Percentiles rank a stretch among this genome's conserved stretches.
These are phyloP conservation scores for Diutina scorzettiae DNA, from an alignment of 1,139 yeast species.

Conservation along the genomic window DNA sequence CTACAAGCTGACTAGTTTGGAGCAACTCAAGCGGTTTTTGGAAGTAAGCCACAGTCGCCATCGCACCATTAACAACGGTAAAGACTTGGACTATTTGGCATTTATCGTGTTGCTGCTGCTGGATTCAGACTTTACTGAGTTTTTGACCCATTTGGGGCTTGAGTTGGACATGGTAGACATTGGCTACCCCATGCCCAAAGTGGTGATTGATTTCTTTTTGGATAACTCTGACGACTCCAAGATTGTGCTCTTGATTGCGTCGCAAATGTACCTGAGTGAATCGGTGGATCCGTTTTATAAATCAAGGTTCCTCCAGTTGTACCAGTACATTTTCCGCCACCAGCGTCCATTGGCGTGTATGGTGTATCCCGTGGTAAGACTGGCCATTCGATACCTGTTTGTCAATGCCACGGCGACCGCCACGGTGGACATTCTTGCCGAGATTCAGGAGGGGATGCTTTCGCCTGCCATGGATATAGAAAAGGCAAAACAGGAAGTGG, in stretches of 20 bases:
- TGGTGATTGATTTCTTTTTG: conserved; percentile 37
- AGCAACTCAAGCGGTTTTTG: conserved; percentile 1
- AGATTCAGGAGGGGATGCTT: background rate
- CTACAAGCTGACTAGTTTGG: background rate
- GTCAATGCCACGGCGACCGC: background rate
- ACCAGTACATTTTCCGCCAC: conserved; percentile 28
- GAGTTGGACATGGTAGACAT: conserved; percentile 21
- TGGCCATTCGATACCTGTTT: conserved; percentile 15
- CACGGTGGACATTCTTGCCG: background rate
- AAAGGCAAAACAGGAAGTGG: background rate
- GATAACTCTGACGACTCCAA: conserved; percentile 30
- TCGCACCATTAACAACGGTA: background rate
- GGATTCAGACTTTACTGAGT: conserved; percentile 26
- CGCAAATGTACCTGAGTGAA: conserved; percentile 38
- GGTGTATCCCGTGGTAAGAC: conserved; percentile 33
- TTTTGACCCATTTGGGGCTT: conserved; percentile 36
- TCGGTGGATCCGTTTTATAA: conserved; percentile 22
- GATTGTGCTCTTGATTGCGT: conserved; percentile 39
- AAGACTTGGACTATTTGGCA: background rate
- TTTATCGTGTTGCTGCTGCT: background rate
- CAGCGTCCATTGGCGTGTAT: conserved; percentile 27
- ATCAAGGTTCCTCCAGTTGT: conserved; percentile 39
- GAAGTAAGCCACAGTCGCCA: background rate
- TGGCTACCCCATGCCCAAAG: conserved; percentile 29
- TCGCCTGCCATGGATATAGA: background rate